phyloP scores from a whole-genome alignment of 2,329 filamentous ascomycete species.

The Bipolaris zeicola region DNA sequence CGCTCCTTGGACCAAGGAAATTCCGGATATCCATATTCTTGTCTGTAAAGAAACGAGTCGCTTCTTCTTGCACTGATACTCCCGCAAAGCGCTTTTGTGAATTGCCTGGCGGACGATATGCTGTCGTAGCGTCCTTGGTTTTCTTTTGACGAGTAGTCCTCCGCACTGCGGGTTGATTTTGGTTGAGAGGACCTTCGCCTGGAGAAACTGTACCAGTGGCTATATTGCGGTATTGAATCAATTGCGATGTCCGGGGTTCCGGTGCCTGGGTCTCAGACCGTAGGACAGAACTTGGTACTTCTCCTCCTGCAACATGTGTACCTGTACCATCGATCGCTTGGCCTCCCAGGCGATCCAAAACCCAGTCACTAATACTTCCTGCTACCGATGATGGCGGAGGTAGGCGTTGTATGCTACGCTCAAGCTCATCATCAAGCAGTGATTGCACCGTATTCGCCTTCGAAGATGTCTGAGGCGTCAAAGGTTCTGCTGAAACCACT shows the following conservation, averaged over 20 bases:
- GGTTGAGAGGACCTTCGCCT: not conserved
- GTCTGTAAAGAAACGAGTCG: conserved; percentile 3
- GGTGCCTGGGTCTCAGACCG: not conserved
- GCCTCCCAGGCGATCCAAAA: not conserved
- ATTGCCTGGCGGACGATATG: not conserved
- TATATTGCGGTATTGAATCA: not conserved
- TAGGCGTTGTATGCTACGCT: conserved; percentile 15
- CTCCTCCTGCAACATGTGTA: not conserved
- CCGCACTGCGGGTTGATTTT: not conserved
- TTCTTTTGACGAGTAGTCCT: conserved; percentile 9
- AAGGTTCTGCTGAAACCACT: conserved; percentile 4
- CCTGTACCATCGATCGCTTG: not conserved
- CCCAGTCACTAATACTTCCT: no score
- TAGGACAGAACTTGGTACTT: not conserved
- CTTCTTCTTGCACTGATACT: not conserved
- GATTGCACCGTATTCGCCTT: conserved; percentile 2
- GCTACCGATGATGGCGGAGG: not conserved
- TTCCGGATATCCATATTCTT: conserved; percentile 35
- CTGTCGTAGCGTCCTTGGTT: not conserved
- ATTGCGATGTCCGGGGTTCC: not conserved
- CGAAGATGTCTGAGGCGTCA: conserved; percentile 28
- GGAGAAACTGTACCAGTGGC: not conserved
- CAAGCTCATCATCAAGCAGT: conserved; percentile 11
- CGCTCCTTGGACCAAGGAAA: conserved; percentile 22
- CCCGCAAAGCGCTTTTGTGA: not conserved